Percentiles rank a stretch among this genome's conserved stretches.
Conservation (phyloP, 1,139 yeast species). For the Diutina sp. region DNA sequence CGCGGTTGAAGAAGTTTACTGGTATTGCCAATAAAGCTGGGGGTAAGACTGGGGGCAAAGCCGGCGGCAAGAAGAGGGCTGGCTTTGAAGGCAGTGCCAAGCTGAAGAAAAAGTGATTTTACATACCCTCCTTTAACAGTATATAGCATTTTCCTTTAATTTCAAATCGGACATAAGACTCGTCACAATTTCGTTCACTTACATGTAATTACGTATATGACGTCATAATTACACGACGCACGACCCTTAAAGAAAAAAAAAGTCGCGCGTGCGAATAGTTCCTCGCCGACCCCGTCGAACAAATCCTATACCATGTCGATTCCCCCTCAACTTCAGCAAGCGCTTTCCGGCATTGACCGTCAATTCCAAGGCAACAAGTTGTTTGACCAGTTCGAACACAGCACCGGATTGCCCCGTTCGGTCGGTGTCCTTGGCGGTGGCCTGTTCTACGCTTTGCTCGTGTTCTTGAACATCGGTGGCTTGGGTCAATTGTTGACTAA, state of each 20-base stretch:
- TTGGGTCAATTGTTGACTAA: constrained; percentile 88
- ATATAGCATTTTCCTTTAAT: neutral
- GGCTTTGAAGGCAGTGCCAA: constrained; percentile 46
- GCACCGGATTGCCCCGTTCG: constrained; percentile 77
- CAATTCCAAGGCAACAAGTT: neutral
- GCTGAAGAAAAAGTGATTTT: constrained; percentile 6
- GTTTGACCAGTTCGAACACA: constrained; percentile 45
- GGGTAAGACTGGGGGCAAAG: constrained; percentile 7
- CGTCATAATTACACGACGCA: neutral
- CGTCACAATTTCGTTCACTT: neutral
- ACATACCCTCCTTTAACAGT: neutral
- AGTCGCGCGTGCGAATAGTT: neutral
- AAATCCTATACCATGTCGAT: neutral
- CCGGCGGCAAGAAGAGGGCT: constrained; percentile 32
- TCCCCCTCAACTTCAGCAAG: constrained; percentile 1
- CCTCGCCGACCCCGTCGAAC: neutral
- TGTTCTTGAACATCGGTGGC: constrained; percentile 86
- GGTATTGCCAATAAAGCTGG: constrained; percentile 32
- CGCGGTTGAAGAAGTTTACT: constrained; percentile 46
- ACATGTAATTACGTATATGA: neutral
- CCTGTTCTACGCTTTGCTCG: constrained; percentile 55
- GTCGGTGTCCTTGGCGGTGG: constrained; percentile 63
- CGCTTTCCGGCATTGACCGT: neutral
- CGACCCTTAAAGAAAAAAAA: neutral
- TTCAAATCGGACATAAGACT: neutral